Percentiles rank a stretch among this genome's conserved stretches.
Conservation (phyloP, 176 grass and related monocot genomes). For the Oryza glaberrima region DNA sequence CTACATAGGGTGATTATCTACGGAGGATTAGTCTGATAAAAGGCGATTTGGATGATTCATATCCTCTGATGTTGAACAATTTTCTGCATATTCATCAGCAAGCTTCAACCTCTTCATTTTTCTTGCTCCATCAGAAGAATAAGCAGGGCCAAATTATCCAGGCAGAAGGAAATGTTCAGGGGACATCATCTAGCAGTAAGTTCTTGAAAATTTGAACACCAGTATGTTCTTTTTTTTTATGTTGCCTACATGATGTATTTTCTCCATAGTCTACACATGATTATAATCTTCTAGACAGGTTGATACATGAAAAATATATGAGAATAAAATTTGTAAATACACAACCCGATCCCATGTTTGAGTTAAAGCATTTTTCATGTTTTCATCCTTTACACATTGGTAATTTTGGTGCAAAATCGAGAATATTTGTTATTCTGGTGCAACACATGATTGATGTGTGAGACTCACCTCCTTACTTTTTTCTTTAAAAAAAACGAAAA, state of each 20-base stretch:
- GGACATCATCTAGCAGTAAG: slow-evolving; percentile 1
- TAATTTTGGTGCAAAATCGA: not conserved
- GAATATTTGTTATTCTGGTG: not conserved
- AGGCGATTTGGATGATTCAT: not conserved
- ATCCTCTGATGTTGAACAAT: not conserved
- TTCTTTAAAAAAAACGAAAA: not conserved
- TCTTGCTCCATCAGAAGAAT: too few species aligned
- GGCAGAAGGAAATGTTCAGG: not conserved
- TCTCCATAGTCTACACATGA: not conserved
- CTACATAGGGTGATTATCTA: not conserved
- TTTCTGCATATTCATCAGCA: not conserved
- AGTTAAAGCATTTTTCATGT: not conserved
- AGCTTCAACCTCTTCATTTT: too few species aligned
- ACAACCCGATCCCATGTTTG: not conserved
- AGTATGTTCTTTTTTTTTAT: not conserved
- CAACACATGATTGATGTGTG: not conserved
- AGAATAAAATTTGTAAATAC: not conserved
- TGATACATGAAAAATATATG: not conserved
- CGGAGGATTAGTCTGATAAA: slow-evolving; percentile 6
- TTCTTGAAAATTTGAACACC: not conserved
- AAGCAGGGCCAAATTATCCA: not conserved
- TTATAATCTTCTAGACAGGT: not conserved
- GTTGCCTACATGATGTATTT: not conserved
- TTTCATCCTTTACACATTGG: not conserved
- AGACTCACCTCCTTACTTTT: not conserved